Base-by-base conservation (phyloP, 805 yeast genomes). In the Clavispora asparagi region DNA sequence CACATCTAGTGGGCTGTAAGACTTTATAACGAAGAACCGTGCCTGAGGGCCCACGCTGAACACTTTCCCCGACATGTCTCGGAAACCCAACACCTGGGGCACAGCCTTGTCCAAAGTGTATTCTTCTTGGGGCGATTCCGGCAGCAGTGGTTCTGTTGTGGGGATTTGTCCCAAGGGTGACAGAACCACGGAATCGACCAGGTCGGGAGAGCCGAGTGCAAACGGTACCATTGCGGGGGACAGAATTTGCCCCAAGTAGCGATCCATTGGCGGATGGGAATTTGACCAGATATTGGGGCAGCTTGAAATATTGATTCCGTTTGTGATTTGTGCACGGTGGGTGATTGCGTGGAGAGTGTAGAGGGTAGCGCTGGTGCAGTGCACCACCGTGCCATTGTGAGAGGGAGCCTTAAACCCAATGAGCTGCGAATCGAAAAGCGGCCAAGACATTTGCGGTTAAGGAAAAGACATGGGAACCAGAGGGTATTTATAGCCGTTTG, bases 11-110 rank as follows among this genome's bases (percentile, higher is more conserved):
- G 73, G 63, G 41, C 67, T 73, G 56, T 65, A 74, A 0, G 85
- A 79, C 55, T 81, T 81, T 47, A 81, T 80, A 17, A 81, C 78
- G 53, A 79, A 81, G 46, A 67, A 70, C 29, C 55, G 55, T 0
- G 74, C 59, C 8, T 13, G 13, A 4, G 27, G 25, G 13, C 27
- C 29, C 10, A 43, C 46, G 8, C 17, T 9, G 30, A 43, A 43
- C 14, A 19, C 26, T 8, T 10, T 11, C 28, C 45, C 41, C 30
- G 11, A n/a, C 40, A 37, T 25, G 40, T 37, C 40, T 6, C 37
- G 37, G 11, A 33, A 33, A 7, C n/a, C 2, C 25, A 33, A 33
- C 2, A 10, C 10, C 25, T 33, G 37, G n/a, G 37, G 23, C n/a
- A 10, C 5, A 7, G 13, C 2, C 25, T 33, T 33, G 7, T 14